Evolutionary conservation across 495 filamentous ascomycete species (phyloP).

Genomic region (Bacidia gigantensis): DNA sequence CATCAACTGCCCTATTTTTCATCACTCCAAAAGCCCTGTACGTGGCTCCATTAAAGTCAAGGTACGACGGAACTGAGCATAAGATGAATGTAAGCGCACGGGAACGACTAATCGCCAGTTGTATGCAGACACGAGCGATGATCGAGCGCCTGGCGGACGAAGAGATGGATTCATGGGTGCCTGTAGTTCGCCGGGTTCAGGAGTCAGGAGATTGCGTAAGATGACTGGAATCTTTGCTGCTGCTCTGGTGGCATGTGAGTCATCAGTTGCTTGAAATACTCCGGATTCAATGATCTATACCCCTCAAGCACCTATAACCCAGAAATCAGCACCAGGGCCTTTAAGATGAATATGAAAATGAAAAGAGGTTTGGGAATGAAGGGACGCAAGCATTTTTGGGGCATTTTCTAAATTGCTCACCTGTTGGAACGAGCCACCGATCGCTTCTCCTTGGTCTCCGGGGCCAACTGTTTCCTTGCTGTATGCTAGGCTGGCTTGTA

Average conservation of each 20-base stretch:
- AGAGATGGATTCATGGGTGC: too few relatives aligned
- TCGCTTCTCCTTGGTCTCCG: slow-evolving; percentile 33
- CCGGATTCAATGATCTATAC: slow-evolving; percentile 74
- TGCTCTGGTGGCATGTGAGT: slow-evolving; percentile 49
- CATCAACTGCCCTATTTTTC: too few relatives aligned
- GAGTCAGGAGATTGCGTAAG: slow-evolving; percentile 19
- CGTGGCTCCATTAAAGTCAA: background rate
- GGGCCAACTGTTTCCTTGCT: slow-evolving; percentile 39
- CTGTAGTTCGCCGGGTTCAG: background rate
- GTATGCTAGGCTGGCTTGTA: slow-evolving; percentile 70
- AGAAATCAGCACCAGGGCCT: background rate
- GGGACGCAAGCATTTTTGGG: background rate
- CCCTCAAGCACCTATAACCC: slow-evolving; percentile 55
- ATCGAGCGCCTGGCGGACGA: too few relatives aligned
- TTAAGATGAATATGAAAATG: too few relatives aligned
- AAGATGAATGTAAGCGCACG: background rate
- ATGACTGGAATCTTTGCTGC: slow-evolving; percentile 37
- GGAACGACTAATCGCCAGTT: background rate
- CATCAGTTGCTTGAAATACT: slow-evolving; percentile 64
- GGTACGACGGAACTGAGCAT: background rate
- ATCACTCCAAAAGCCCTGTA: background rate
- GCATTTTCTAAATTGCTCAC: slow-evolving; percentile 23
- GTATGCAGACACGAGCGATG: too few relatives aligned
- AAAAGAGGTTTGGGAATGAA: too few relatives aligned
- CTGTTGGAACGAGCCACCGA: slow-evolving; percentile 38